Conservation (phyloP, 176 grass and related monocot genomes). For the Lolium multiflorum region DNA sequence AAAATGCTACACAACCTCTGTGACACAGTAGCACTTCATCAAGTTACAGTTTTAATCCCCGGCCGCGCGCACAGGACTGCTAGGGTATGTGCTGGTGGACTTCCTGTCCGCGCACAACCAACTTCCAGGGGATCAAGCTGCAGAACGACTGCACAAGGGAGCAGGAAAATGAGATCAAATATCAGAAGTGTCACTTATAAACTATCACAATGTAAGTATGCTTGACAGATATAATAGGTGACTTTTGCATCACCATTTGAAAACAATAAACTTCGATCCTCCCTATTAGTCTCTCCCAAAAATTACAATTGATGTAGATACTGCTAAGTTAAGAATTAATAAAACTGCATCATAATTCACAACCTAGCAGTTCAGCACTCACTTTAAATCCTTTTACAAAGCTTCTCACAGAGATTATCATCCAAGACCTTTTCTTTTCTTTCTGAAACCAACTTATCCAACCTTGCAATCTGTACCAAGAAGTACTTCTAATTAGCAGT, state of each 20-base stretch:
- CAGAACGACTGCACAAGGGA: too few species aligned
- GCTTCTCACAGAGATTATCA: slow-evolving; percentile 52
- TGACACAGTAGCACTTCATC: too few species aligned
- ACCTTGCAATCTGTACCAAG: slow-evolving; percentile 51
- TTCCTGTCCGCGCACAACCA: too few species aligned
- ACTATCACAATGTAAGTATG: too few species aligned
- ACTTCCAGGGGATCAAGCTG: too few species aligned
- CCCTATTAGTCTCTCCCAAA: neutral
- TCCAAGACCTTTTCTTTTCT: slow-evolving; percentile 45
- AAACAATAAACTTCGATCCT: slow-evolving; percentile 12
- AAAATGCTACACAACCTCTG: too few species aligned
- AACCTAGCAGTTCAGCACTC: neutral
- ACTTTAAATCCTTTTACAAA: slow-evolving; percentile 72
- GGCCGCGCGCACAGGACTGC: too few species aligned
- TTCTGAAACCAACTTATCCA: slow-evolving; percentile 54
- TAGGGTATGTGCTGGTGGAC: too few species aligned
- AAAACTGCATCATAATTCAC: neutral
- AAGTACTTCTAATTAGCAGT: slow-evolving; percentile 20
- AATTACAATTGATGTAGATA: neutral
- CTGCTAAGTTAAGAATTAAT: neutral
- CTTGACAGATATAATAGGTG: neutral
- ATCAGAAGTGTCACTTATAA: too few species aligned
- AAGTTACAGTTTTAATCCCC: too few species aligned
- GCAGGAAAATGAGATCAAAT: too few species aligned
- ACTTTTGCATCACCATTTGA: neutral